Evolutionary conservation across 306 rosid species (phyloP), one percentile per base, ranked within the genome.

Genomic region (Quercus rubra): DNA sequence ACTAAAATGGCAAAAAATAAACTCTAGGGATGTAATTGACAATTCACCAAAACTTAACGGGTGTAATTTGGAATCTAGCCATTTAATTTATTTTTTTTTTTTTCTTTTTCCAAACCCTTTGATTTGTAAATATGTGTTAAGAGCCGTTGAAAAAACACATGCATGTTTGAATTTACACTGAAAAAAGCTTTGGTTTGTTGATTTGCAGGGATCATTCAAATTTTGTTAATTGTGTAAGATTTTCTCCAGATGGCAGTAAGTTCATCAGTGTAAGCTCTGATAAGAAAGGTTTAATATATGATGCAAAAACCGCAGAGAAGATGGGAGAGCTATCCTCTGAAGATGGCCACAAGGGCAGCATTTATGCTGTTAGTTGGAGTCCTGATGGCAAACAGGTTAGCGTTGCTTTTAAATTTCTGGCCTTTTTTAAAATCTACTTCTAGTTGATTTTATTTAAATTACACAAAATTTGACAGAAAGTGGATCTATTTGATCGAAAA

Each of bases 301-400:
- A 95, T 74, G 97, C 90, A 30, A 95, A 95, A 84, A 95, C 80
- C 55, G 97, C 88, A 33, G 98, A 86, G 74, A 95, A 87, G 90
- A 91, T 95, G 6, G 98, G 99, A 19, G 99, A 89, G 85, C 86
- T 95, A 74, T 93, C 92, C 21, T 87, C 97, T 21, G 97, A 91
- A 82, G 96, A 92, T 76, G 97, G 92, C 30, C 98, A 95, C 80
- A 89, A 93, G 54, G 98, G 99, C 61, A 95, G 94, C 84, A 91
- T 95, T 81, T 95, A 95, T 83, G 97, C 98, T 73, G 91, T 90
- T 84, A 91, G 97, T 85, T 95, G 98, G 96, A 95, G 96, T 86
- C 90, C 97, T 58, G 96, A 95, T 90, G 96, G 98, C n/a, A 95
- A 91, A 73, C 91, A 86, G 91, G 97, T 95, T 77, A 84, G 82